phyloP scores from a whole-genome alignment of 116 monocot species.

The Trichopus zeylanicus region DNA sequence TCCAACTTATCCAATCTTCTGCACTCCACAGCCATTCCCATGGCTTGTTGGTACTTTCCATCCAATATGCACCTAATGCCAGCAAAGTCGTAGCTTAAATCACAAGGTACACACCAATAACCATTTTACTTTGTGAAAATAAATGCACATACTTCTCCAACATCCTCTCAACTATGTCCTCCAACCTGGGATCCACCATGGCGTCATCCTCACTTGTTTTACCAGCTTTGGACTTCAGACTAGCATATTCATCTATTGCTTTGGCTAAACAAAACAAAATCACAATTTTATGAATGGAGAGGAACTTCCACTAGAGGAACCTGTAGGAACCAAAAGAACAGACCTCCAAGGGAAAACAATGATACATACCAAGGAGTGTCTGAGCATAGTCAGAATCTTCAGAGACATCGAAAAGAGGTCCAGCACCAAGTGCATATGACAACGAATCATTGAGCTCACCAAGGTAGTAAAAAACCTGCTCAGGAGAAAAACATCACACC shows the following conservation, averaged over 20 bases:
- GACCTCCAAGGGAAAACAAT: no score
- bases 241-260: conserved; percentile 91
- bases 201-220: conserved; percentile 37
- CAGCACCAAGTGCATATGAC: conserved; percentile 95
- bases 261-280: conserved; percentile 54
- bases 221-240: conserved; percentile 47
- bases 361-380: conserved; percentile 57
- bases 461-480: conserved; percentile 95
- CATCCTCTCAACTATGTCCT: conserved; percentile 94
- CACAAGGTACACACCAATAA: no score
- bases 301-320: neutral
- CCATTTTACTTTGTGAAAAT: no score
- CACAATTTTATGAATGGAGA: conserved; percentile 2
- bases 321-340: neutral
- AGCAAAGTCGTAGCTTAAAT: no score
- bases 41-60: conserved; percentile 96
- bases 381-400: conserved; percentile 91
- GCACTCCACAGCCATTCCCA: conserved; percentile 96
- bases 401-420: conserved; percentile 88
- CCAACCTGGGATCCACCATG: conserved; percentile 70
- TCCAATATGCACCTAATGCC: conserved; percentile 81
- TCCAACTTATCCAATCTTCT: conserved; percentile 93
- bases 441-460: conserved; percentile 92
- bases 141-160: conserved; percentile 67
- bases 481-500: neutral